Conservation (phyloP, 768 basidiomycete species). For the Tricholoma sp. region DNA sequence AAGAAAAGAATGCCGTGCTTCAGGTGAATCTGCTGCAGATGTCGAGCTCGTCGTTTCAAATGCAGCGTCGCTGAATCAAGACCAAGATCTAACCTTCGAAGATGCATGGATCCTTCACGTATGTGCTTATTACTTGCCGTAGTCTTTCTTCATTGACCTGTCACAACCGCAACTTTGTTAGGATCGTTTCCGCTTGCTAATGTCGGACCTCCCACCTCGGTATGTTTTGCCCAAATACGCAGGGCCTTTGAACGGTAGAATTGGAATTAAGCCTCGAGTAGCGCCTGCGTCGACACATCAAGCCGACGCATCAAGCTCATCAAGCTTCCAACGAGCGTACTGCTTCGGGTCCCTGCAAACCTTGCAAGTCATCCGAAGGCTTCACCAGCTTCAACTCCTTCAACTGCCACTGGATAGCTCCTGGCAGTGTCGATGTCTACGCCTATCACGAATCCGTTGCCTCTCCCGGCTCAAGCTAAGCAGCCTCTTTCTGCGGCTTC, state of each 20-base stretch:
- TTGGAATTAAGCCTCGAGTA: too few species aligned
- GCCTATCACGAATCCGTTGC: too few species aligned
- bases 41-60: constrained; percentile 90
- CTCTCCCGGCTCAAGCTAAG: too few species aligned
- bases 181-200: too few species aligned
- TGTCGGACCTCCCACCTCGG: constrained; percentile 60
- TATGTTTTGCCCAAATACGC: constrained; percentile 60
- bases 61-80: constrained; percentile 83
- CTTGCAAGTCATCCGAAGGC: constrained; percentile 9
- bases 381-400: constrained; percentile 16
- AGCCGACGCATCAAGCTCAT: constrained; percentile 24
- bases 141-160: not conserved
- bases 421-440: too few species aligned
- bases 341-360: constrained; percentile 33
- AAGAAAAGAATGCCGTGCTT: constrained; percentile 67
- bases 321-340: constrained; percentile 14
- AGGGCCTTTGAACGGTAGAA: constrained; percentile 50
- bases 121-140: constrained; percentile 14
- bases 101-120: constrained; percentile 71
- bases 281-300: constrained; percentile 77
- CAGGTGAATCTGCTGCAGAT: constrained; percentile 74
- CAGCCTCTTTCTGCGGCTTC: constrained; percentile 23
- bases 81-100: constrained; percentile 78
- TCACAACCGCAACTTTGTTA: too few species aligned
- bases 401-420: too few species aligned